Conservation (phyloP, 129 eudicot genomes). For the Tagetes erecta region DNA sequence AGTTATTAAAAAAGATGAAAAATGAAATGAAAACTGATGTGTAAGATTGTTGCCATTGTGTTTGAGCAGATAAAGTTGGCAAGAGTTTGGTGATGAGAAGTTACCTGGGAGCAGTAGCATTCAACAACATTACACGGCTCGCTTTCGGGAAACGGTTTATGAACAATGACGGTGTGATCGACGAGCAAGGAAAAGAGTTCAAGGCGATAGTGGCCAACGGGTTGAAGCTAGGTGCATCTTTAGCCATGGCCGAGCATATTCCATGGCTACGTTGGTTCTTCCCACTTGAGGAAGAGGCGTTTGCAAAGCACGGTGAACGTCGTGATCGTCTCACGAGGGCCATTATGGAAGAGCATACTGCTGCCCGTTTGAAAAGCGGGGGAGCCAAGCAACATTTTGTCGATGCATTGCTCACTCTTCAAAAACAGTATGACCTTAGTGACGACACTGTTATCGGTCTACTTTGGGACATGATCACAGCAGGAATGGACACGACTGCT, state of each 20-base stretch:
- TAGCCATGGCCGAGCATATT: conserved; percentile 64
- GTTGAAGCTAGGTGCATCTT: conserved; percentile 57
- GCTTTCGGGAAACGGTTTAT: conserved; percentile 69
- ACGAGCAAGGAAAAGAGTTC: conserved; percentile 68
- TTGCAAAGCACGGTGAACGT: conserved; percentile 55
- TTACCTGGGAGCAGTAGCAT: conserved; percentile 60
- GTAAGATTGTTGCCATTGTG: background rate
- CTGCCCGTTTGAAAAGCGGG: conserved; percentile 54
- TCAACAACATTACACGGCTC: conserved; percentile 73
- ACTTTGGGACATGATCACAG: conserved; percentile 89
- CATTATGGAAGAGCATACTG: conserved; percentile 74
- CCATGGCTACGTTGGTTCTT: conserved; percentile 75
- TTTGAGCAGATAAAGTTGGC: conserved; percentile 42
- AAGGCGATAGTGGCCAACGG: conserved; percentile 57
- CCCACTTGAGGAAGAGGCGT: conserved; percentile 56
- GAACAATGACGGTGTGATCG: conserved; percentile 58
- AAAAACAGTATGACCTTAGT: conserved; percentile 64
- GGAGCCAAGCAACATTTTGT: conserved; percentile 69
- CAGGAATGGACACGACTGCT: conserved; percentile 78
- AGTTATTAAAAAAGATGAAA: no score
- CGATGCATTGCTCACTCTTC: conserved; percentile 63
- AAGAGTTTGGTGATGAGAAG: conserved; percentile 49
- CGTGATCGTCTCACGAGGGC: conserved; percentile 57
- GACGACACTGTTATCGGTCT: conserved; percentile 77
- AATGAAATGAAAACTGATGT: background rate